Evolutionary conservation across 129 eudicot genomes (phyloP), one percentile per base, ranked within the genome.

Genomic region (Saposhnikovia divaricata): DNA sequence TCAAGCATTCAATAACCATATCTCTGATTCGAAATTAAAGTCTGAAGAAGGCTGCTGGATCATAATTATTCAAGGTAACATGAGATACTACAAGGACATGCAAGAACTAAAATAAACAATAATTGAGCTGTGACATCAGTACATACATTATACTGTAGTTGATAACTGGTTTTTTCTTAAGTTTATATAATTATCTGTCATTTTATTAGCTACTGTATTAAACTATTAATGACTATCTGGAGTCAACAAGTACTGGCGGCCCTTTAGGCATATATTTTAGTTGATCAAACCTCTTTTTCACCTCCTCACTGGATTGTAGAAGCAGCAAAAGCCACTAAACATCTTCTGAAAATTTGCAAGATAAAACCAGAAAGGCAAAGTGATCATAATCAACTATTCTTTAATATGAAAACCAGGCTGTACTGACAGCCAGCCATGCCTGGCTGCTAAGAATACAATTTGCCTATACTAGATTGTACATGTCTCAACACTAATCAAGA

Each of bases 381-480:
- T n/a, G 77, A 45, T 25, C 78, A 27, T 45, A 46, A 74, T 74
- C 19, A 74, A 46, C 78, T 45, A 8, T 45, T 46, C 12, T 46
- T 6, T 46, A 46, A 13, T 2, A 75, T 46, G 6, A 46, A 44
- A 44, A 46, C 37, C 59, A 14, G 69, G 37, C 25, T 61, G 69
- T 61, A 61, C 25, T 10, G 69, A 59, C 69, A 46, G 12, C 27
- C 28, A 23, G 55, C 51, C 53, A 73, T 5, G 21, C 55, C 53
- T 44, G 27, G 39, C 53, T 73, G 47, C 53, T 42, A 73, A 73
- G 53, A 44, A 73, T 44, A 4, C 53, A 73, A n/a, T 73, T 73
- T 39, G 34, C 47, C 51, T 39, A 73, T 23, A 9, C 55, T 73
- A 73, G 77, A 43, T 72, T 68, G 42, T 68, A 66, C 72, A 68